Base-by-base conservation (phyloP, 768 basidiomycete species). In the Melanogaster broomeanus region DNA sequence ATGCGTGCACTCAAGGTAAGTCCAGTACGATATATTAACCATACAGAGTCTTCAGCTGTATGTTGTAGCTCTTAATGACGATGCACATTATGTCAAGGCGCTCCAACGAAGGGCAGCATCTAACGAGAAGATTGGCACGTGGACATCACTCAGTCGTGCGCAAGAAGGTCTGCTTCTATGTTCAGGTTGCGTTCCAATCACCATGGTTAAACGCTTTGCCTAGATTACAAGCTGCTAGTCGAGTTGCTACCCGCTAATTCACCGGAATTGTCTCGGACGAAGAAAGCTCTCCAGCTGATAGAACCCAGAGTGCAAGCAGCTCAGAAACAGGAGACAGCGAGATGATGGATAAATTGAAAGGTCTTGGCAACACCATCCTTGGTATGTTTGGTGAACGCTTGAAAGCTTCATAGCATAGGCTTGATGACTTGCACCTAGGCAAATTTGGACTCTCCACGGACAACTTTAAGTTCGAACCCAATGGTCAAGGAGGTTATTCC, bases 391-490 rank as follows among this genome's bases (percentile, higher is more conserved):
- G 34, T 8, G 44, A 6, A 35, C 16, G 13, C 10, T 22, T 28
- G 44, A 44, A 15, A 35, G 41, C 35, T 12, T 37, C 35, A 41
- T 10, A 40, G 24, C 21, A 46, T 48, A 28, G 51, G 40, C 19
- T 42, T 33, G 6, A 44, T 33, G 12, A 19, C 18, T 19, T 22
- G 6, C 28, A 45, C 13, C 42, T 16, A 95, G 92, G 93, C 3
- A 90, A 89, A 53, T 98, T 98, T 64, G 96, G 97, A 16, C 68
- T 98, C 56, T 93, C 88, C 13, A 98, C 95, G 0, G 87, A 98
- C 65, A 98, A 96, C 72, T 98, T 98, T 80, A 89, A 98, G 72
- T 92, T 99, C 62, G 85, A 86, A 53, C 92, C 92, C 16, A 95
- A 96, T 57, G 91, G 87, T 6, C 86, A 93, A 55, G 96, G 96